These are phyloP conservation scores for Choiromyces venosus DNA, from an alignment of 495 filamentous ascomycete species.

Conservation along the genomic window DNA sequence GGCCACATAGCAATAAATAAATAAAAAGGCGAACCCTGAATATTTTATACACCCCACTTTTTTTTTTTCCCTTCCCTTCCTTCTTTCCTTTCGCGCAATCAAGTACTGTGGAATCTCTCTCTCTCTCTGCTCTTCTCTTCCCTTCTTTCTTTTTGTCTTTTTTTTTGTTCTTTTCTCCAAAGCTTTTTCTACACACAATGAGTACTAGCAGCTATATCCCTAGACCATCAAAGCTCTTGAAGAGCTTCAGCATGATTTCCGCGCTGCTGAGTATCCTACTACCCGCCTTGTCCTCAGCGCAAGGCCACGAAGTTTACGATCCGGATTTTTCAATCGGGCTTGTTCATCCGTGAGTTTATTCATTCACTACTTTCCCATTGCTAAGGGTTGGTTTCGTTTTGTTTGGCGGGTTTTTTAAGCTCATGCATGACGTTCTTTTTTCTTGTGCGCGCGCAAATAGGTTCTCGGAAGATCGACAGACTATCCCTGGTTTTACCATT, in stretches of 20 bases:
- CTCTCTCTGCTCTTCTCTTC: slow-evolving; percentile 4
- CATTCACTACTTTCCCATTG: background rate
- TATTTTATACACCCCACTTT: background rate
- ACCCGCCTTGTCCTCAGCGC: slow-evolving; percentile 18
- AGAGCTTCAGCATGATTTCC: slow-evolving; percentile 27
- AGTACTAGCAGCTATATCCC: slow-evolving; percentile 26
- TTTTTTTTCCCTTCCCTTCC: too few relatives aligned
- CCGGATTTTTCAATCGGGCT: slow-evolving; percentile 36
- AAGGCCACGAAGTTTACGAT: slow-evolving; percentile 20
- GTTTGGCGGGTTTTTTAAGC: slow-evolving; percentile 13
- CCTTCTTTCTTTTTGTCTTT: slow-evolving; percentile 7
- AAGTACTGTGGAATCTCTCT: slow-evolving; percentile 13
- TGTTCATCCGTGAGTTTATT: slow-evolving; percentile 34
- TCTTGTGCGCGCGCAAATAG: slow-evolving; percentile 40
- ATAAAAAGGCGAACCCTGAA: background rate
- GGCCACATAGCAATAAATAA: slow-evolving; percentile 1
- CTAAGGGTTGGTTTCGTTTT: too few relatives aligned
- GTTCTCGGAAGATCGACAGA: slow-evolving; percentile 54
- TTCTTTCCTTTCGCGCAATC: too few relatives aligned
- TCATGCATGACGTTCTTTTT: slow-evolving; percentile 39
- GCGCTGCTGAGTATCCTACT: slow-evolving; percentile 19
- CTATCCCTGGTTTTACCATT: slow-evolving; percentile 61
- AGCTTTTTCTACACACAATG: slow-evolving; percentile 21
- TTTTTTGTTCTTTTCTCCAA: background rate
- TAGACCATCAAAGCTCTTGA: slow-evolving; percentile 19